Base-by-base conservation (phyloP, 345 rosid species). In the Bruguiera parviflora region DNA sequence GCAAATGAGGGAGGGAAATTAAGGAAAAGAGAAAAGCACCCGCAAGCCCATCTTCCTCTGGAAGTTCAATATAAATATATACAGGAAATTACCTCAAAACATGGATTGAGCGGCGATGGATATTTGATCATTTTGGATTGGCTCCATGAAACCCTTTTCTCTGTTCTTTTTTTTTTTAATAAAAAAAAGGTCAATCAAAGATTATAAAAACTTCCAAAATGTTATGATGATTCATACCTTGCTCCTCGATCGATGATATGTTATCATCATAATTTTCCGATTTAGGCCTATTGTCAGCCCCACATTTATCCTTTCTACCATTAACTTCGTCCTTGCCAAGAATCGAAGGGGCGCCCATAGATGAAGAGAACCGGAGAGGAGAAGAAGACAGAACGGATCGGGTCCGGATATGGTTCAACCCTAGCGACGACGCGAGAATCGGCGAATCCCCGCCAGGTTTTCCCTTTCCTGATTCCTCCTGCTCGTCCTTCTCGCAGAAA, bases 381-480 rank as follows among this genome's bases (percentile, higher is more conserved):
- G 92, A 87, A 16, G 75, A 82, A 32, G 78, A 63, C 13, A 83
- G 76, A 68, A 59, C 62, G 19, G 92, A 90, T 71, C 84, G 89
- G 35, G 98, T 95, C 77, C 73, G 82, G 63, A 95, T 95, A 64
- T 86, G 87, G 61, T 95, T 92, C 66, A 95, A 77, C 65, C 94
- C 90, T 20, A 89, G 83, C 20, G 86, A 76, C 6, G 95, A 85
- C 58, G 94, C 82, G 13, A 80, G 65, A 64, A 86, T 82, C 24
- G 86, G 51, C n/a, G 84, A 49, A 61, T 72, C 79, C 49, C 1
- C 58, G 58, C 55, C 55, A 58, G 64, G 68, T 10, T 58, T 71
- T 53, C 51, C 39, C 49, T 28, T 6, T 31, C 24, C 39, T 0
- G 53, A 1, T 15, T 2, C 37, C 61, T 67, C 29, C 18, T 24